Evolutionary conservation across 2,329 filamentous ascomycete genomes (phyloP), one percentile per base, ranked within the genome.

Genomic region (Coniochaeta prunicola): DNA sequence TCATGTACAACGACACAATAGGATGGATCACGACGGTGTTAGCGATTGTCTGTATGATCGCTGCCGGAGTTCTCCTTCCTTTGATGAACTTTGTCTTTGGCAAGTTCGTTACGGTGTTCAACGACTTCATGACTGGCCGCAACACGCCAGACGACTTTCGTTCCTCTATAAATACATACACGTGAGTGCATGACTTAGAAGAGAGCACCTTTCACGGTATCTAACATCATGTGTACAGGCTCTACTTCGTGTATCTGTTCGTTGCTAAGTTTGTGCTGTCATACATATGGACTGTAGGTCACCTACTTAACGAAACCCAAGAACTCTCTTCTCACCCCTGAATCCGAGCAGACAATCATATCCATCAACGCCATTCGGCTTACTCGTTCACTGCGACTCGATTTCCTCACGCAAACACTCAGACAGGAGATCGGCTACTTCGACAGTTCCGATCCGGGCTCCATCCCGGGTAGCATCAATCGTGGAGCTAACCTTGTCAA

Each of bases 241-340:
- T 83, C 1, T 82, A 77, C 64, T 83, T 84, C 62, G 69, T 84
- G 13, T 84, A 83, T 61, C 72, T 84, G 8, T 83, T 82, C 64
- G 66, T 82, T 45, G 81, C 68, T 2, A 79, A 78, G 31, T 79
- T 83, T 56, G 64, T 71, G 17, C 64, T 79, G 4, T 73, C 74
- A 3, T 84, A 83, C 61, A 66, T 75, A 17, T 69, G 62, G 62
- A 62, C 62, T 15, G 59, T 61, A 55, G 58, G 59, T 50, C 10
- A n/a, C 2, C 33, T 38, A 15, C 17, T n/a, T 38, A 17, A 38
- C 17, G 5, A 38, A 3, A 9, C 2, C 13, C 13, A 12, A 9
- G 2, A 13, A 38, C 15, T 19, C 17, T 36, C 21, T 48, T 17
- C 17, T 38, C 5, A 38, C 36, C 28, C 40, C 33, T 31, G 53